Evolutionary conservation across 305 asterid genomes (phyloP).

Genomic region (Fraxinus paxiana): DNA sequence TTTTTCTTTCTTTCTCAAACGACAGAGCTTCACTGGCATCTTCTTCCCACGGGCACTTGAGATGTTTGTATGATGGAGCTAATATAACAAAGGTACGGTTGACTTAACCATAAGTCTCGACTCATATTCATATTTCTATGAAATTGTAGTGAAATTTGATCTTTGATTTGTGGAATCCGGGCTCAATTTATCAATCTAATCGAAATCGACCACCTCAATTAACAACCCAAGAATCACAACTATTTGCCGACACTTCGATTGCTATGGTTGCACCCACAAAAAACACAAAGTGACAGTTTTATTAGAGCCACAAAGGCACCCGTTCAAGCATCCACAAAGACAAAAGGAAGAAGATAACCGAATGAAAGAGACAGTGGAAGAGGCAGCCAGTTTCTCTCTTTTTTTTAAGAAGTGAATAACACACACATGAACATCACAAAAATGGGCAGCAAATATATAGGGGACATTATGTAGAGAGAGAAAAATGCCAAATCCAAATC

Average conservation of each 20-base stretch:
- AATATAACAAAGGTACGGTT: slow-evolving; percentile 33
- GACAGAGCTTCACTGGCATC: slow-evolving; percentile 38
- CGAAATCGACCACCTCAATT: neutral
- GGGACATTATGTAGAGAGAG: no score
- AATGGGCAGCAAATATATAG: no score
- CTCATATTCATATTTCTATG: neutral
- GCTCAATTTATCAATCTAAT: neutral
- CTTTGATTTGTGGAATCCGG: neutral
- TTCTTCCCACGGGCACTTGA: slow-evolving; percentile 17
- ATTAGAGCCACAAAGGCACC: neutral
- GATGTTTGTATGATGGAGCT: slow-evolving; percentile 22
- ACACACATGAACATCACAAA: no score
- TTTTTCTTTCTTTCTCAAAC: neutral
- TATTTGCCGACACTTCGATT: neutral
- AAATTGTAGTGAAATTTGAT: neutral
- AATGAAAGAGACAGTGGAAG: no score
- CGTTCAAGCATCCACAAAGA: no score
- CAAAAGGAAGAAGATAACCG: no score
- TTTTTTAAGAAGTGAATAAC: no score
- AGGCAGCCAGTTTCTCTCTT: no score
- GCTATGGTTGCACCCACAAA: neutral
- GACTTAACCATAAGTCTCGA: neutral
- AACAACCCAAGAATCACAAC: neutral
- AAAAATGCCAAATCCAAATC: no score
- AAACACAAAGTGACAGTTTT: neutral